Evolutionary conservation across 2,329 filamentous ascomycete species (phyloP), one percentile per base, ranked within the genome.

Genomic region (Zalaria sp.): DNA sequence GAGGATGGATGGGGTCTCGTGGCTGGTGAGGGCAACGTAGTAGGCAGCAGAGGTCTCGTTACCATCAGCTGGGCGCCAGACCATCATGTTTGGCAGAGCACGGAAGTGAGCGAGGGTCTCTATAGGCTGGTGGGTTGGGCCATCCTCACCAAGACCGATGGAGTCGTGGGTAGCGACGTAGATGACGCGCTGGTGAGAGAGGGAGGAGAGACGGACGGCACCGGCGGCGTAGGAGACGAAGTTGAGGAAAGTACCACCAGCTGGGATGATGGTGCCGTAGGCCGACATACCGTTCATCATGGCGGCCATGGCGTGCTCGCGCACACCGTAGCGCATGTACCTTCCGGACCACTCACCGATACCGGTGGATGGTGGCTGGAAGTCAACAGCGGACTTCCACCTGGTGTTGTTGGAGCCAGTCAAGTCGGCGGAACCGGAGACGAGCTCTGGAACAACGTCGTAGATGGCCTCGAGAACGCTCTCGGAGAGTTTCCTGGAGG

Each of bases 131-230:
- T 98, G 91, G 44, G 91, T 98, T 54, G 91, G 89, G 49, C 91
- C 91, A 60, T 98, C 91, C 72, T 98, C 91, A 68, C 91, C 91
- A 53, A 96, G 85, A 73, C 91, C 91, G 57, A 98, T 98, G 51
- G 89, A 95, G 76, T 96, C 89, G 77, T 96, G 89, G 54, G 89
- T 96, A 58, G 91, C 89, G 55, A 96, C 77, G 81, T 91, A 93
- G 72, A 98, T 88, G 61, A 79, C 74, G 57, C 89, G 89, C 63
- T 88, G 75, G 66, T 84, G 88, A 37, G 88, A 93, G 54, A 98
- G 77, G 34, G 91, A 80, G 32, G 88, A 94, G 47, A 98, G 79
- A 68, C 91, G 89, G 61, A 96, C 82, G 57, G 91, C 81, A 67
- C 91, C 91, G 51, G 91, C 87, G 53, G 85, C 89, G 65, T 98